Evolutionary conservation across 441 rosid genomes (phyloP), one percentile per base, ranked within the genome.

Genomic region (Pelargonium cotyledonis): DNA sequence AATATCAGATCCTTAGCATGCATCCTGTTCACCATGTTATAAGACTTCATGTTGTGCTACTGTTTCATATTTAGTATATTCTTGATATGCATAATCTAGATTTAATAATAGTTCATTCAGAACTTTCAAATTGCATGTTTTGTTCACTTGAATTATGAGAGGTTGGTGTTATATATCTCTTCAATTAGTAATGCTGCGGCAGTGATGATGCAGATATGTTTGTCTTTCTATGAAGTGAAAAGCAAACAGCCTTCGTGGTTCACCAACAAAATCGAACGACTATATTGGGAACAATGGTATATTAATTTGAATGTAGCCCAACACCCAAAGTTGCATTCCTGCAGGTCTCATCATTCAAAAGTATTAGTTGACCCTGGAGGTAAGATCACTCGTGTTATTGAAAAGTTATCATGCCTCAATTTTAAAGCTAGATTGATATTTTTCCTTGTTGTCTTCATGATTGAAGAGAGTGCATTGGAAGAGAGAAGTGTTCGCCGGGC

Each of bases 241-340:
- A 88, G 79, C 83, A 94, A 94, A 74, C 95, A 86, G 53, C 87
- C 75, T 4, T 88, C 91, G 15, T 94, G 99, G 99, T 94, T 94
- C 84, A 76, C 84, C 47, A 85, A 82, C 76, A 91, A 89, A 76
- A 79, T 76, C 0, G 95, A 94, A 72, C 80, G 94, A 12, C 72
- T 80, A 9, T 75, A 78, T 65, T 94, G 97, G 99, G 96, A 94
- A 66, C 95, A 88, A 40, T 94, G 99, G 97, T 82, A 87, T 76
- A 74, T 94, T 76, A 88, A 91, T 79, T 81, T 94, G 80, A 91
- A 85, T 79, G 97, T 89, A 68, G 84, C 75, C 72, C 97, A 88
- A 71, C 93, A 78, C 35, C 82, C 81, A 40, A 93, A 85, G 72
- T 44, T 79, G 51, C 83, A 84, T n/a, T 72, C 78, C 16, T 76